Conservation (phyloP, 2,329 filamentous ascomycete species). For the Claviceps africana region DNA sequence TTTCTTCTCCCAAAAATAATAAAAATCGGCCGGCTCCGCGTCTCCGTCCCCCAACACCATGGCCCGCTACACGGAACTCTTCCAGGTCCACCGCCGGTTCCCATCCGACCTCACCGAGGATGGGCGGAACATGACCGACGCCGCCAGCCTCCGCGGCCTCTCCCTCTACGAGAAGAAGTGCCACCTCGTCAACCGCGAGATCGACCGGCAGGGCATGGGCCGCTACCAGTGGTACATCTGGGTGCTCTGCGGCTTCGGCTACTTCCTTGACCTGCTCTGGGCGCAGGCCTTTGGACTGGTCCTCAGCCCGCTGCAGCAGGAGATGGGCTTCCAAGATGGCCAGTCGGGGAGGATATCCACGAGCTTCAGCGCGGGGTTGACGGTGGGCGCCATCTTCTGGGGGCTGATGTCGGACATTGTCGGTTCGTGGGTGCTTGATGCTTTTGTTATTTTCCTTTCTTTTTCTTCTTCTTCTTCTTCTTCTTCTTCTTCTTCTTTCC, state of each 20-base stretch:
- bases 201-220: slow-evolving; percentile 38
- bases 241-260: slow-evolving; percentile 39
- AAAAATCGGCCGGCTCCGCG: too few species aligned
- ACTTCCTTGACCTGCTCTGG: slow-evolving; percentile 42
- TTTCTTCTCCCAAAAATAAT: too few species aligned
- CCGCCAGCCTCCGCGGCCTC: slow-evolving; percentile 12
- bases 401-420: slow-evolving; percentile 39
- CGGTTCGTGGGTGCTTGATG: slow-evolving; percentile 12
- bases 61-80: not conserved
- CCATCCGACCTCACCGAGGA: not conserved
- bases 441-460: too few species aligned
- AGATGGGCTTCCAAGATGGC: slow-evolving; percentile 33
- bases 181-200: slow-evolving; percentile 26
- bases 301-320: slow-evolving; percentile 38
- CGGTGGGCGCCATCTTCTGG: slow-evolving; percentile 37
- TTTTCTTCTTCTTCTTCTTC: too few species aligned
- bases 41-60: not conserved
- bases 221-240: slow-evolving; percentile 39
- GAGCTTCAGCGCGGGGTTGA: slow-evolving; percentile 34
- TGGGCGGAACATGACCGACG: not conserved
- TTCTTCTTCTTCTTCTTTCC: not conserved
- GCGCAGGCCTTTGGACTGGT: slow-evolving; percentile 44
- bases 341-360: slow-evolving; percentile 34
- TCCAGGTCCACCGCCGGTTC: not conserved
- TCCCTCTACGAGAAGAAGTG: slow-evolving; percentile 22